A percentile compares a stretch with the other conserved stretches of the same genome.
phyloP scores from a whole-genome alignment of 2,329 filamentous ascomycete species.

The Rhinocladiella similis region DNA sequence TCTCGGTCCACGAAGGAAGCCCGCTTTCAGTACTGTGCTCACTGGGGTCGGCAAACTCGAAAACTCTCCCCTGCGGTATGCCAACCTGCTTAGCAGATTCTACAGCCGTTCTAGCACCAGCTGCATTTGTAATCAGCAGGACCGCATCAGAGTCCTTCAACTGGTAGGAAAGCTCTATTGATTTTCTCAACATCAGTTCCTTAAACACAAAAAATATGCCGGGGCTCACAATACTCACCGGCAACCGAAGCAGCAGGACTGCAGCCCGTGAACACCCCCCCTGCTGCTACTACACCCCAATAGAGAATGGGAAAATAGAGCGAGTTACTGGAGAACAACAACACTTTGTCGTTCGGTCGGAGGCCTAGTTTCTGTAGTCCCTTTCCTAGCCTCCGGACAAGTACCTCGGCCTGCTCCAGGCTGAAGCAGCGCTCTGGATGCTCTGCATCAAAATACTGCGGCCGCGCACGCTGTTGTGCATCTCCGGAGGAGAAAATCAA shows the following conservation, averaged over 20 bases:
- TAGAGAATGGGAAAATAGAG: neutral
- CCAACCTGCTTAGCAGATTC: too few relatives aligned
- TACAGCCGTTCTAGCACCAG: too few relatives aligned
- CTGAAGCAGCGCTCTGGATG: constrained; percentile 17
- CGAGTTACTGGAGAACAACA: neutral
- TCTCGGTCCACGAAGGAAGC: too few relatives aligned
- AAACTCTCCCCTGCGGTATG: too few relatives aligned
- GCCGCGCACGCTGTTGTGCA: constrained; percentile 2
- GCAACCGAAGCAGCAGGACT: neutral
- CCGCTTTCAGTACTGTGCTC: too few relatives aligned
- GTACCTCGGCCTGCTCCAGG: constrained; percentile 12
- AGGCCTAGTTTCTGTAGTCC: constrained; percentile 3
- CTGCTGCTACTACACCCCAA: neutral
- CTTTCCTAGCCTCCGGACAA: constrained; percentile 13
- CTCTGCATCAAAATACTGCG: constrained; percentile 22
- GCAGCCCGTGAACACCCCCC: neutral
- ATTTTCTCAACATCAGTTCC: too few relatives aligned
- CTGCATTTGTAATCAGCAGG: constrained; percentile 59
- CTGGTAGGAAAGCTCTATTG: constrained; percentile 47
- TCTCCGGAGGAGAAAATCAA: constrained; percentile 18
- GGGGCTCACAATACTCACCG: too few relatives aligned
- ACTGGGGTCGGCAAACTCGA: too few relatives aligned
- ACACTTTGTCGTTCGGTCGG: neutral
- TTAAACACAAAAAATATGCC: neutral
- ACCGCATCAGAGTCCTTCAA: constrained; percentile 58